These are phyloP conservation scores for Colletotrichum paranaense DNA, from an alignment of 2,329 filamentous ascomycete species.

Conservation along the genomic window DNA sequence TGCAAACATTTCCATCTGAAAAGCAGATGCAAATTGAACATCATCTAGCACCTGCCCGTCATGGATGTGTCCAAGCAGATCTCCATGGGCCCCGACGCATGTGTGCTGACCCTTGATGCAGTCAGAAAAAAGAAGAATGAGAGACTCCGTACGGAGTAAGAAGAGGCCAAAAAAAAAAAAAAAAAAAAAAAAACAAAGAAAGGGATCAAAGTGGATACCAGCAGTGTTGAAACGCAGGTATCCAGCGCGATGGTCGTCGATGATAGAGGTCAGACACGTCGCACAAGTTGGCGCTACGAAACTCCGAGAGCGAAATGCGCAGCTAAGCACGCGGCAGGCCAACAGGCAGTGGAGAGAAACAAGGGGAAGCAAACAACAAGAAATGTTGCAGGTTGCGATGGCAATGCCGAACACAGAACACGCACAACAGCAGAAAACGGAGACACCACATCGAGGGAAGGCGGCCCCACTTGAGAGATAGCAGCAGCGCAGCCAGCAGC, in stretches of 20 bases:
- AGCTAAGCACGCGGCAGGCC: not conserved
- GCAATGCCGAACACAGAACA: not conserved
- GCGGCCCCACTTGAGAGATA: conserved; percentile 7
- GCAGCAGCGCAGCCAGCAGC: not conserved
- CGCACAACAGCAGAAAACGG: not conserved
- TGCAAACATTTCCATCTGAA: not conserved
- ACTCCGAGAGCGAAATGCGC: conserved; percentile 4
- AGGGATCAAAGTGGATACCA: not conserved
- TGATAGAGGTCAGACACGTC: not conserved
- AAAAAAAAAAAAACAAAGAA: too few relatives aligned
- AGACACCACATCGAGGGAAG: not conserved
- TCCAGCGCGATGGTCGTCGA: not conserved
- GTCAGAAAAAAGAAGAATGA: not conserved
- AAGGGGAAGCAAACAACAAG: conserved; percentile 5
- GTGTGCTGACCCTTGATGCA: not conserved
- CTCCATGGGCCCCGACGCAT: not conserved
- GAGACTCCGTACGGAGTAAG: too few relatives aligned
- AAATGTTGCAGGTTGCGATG: not conserved
- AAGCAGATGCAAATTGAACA: not conserved
- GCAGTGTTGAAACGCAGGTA: not conserved
- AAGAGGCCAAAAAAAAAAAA: too few relatives aligned
- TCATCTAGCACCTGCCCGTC: not conserved
- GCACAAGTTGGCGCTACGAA: not conserved
- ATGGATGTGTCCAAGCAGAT: not conserved
- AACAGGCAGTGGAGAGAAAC: too few relatives aligned